These are phyloP conservation scores for Pseudogymnoascus sp. DNA, from an alignment of 2,329 filamentous ascomycete species.

Conservation along the genomic window DNA sequence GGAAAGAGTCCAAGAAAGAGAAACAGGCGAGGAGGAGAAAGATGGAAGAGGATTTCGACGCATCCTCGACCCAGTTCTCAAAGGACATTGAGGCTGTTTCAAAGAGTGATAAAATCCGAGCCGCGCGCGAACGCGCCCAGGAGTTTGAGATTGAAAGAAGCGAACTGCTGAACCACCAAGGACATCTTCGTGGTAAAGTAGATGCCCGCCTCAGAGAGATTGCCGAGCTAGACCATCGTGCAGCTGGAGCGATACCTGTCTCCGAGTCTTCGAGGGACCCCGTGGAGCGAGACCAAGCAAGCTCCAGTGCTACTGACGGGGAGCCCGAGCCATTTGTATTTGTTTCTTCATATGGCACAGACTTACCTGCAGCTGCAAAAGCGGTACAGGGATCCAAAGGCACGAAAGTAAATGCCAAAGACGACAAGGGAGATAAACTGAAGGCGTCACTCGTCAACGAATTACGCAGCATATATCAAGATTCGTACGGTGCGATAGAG, in stretches of 20 bases:
- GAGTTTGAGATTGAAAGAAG: conserved; percentile 19
- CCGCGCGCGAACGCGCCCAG: conserved; percentile 16
- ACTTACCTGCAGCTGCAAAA: conserved; percentile 14
- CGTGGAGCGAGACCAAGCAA: not conserved
- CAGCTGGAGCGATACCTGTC: conserved; percentile 31
- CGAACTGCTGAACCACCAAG: conserved; percentile 19
- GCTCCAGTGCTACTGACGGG: not conserved
- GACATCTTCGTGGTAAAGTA: conserved; percentile 15
- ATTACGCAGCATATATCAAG: conserved; percentile 36
- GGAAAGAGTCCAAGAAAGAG: conserved; percentile 17
- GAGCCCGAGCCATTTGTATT: not conserved
- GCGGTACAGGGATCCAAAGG: conserved; percentile 16
- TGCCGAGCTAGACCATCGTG: conserved; percentile 10
- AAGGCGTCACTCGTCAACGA: conserved; percentile 30
- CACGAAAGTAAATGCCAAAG: not conserved
- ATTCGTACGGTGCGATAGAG: conserved; percentile 34
- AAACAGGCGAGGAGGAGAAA: conserved; percentile 22
- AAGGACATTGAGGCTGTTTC: conserved; percentile 7
- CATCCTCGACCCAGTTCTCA: not conserved
- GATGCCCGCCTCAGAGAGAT: conserved; percentile 16
- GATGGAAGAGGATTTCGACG: conserved; percentile 23
- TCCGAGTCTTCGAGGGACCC: not conserved
- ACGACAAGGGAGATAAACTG: conserved; percentile 18
- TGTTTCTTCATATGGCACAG: conserved; percentile 1
- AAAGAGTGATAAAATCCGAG: conserved; percentile 13